Evolutionary conservation across 2,329 filamentous ascomycete genomes (phyloP), one percentile per base, ranked within the genome.

Genomic region (Westerdykella ornata): DNA sequence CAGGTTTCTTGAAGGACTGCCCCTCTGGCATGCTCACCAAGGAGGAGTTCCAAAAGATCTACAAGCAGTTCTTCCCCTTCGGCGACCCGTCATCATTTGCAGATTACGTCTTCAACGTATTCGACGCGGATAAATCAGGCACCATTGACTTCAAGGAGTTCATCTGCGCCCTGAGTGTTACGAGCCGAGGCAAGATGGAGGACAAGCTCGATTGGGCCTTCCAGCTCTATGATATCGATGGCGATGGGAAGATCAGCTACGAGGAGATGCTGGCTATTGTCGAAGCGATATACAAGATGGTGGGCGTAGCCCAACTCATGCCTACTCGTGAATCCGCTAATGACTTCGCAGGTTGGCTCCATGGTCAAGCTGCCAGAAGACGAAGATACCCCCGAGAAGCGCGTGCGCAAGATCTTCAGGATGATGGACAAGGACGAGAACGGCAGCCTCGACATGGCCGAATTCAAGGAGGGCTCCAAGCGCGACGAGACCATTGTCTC

Each of bases 341-440:
- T 47, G 41, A 14, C 2, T 18, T 7, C 11, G 12, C 53, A 96
- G 89, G 89, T 96, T 60, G 92, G 92, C 52, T 95, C 89, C 39
- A 98, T 98, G 92, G 92, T 98, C 59, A 97, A 97, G 70, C 77
- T 98, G 34, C 92, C 92, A 39, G 88, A 96, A 68, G 92, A 98
- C 71, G 92, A 98, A 73, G 90, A 98, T 71, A 98, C 92, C 43
- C 92, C 92, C 14, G 90, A 97, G 76, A 98, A 98, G 75, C 84
- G 92, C 51, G 92, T 98, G 49, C 82, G 77, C 69, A 98, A 98
- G 76, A 97, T 98, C 68, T 98, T 98, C 76, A 78, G 84, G 60
- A 97, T 97, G 92, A 98, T 98, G 92, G 92, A 98, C 75, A 98
- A 98, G 77, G 92, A 98, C 67, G 90, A 97, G 73, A 97, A 97